Percentiles rank a stretch among this genome's conserved stretches.
These are phyloP conservation scores for Udeniomyces megalosporus DNA, from an alignment of 768 basidiomycete species.

Conservation along the genomic window DNA sequence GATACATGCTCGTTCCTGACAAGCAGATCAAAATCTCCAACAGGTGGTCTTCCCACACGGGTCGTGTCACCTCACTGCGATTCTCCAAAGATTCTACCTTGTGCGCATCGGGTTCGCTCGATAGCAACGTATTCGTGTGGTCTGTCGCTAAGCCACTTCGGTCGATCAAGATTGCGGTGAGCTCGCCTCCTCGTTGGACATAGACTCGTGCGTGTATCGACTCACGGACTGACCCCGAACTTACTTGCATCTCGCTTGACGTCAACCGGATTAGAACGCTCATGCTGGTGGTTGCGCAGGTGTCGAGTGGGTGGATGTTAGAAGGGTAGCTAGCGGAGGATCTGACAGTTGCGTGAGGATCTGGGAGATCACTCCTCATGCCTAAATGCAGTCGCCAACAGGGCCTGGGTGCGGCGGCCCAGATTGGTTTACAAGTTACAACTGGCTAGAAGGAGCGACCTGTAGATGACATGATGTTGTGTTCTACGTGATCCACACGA, in stretches of 20 bases:
- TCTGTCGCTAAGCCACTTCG: slow-evolving; percentile 47
- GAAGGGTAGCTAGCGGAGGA: slow-evolving; percentile 52
- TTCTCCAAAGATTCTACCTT: slow-evolving; percentile 61
- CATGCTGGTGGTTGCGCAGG: slow-evolving; percentile 67
- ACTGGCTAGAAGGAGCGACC: too few species aligned
- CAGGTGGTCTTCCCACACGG: slow-evolving; percentile 75
- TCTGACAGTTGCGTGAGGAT: slow-evolving; percentile 64
- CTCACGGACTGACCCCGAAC: neutral
- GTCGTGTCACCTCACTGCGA: slow-evolving; percentile 57
- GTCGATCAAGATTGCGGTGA: slow-evolving; percentile 54
- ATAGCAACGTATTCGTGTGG: slow-evolving; percentile 83
- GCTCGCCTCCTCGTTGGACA: neutral
- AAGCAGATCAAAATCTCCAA: slow-evolving; percentile 43
- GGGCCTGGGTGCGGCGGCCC: too few species aligned
- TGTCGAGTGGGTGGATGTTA: slow-evolving; percentile 58
- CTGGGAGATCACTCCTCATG: slow-evolving; percentile 35
- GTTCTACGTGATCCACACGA: too few species aligned
- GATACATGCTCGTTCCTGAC: neutral
- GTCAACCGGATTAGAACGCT: too few species aligned
- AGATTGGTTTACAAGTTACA: too few species aligned
- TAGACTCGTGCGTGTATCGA: neutral
- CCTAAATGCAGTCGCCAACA: neutral
- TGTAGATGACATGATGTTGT: too few species aligned
- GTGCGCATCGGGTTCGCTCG: slow-evolving; percentile 76
- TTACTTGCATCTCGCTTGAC: neutral